Base-by-base conservation (phyloP, 768 basidiomycete species). In the Naganishia antarctica region DNA sequence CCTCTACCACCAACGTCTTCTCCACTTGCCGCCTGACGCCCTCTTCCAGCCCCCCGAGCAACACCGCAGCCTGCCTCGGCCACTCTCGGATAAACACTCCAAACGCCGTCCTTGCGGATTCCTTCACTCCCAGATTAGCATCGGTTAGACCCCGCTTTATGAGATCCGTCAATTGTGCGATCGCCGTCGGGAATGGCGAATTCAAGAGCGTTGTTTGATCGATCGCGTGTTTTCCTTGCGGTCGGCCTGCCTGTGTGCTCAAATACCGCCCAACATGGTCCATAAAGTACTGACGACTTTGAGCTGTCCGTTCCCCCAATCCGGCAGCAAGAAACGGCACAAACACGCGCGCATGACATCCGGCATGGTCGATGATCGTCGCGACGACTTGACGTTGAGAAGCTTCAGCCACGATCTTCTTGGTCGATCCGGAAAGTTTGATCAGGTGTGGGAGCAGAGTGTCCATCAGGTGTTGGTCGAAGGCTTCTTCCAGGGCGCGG, bases 391-490 rank as follows among this genome's bases (percentile, higher is more conserved):
- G n/a, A n/a, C n/a, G 80, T 74, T 97, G 96, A 0, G 93, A 89
- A 65, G 87, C 87, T 62, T 90, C 86, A 4, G 88, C 90, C 25
- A 85, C 84, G 50, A 97, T 86, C 76, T 93, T 94, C 79, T 99
- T 99, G 32, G 93, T 97, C 61, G 89, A 86, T 8, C 85, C 86
- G 29, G 74, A 72, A 89, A 98, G 88, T 67, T 85, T 86, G 44
- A 93, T 81, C 13, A 93, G 82, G 71, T 87, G 83, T n/a, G 83
- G 82, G 64, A 91, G 81, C 3, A 96, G 72, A 1, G 81, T 75
- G 51, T 98, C 96, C 72, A 86, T 87, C 71, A 88, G 84, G 0
- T 86, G n/a, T n/a, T n/a, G 86, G 73, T 98, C 93, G 48, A 97
- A 79, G 16, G 81, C 76, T 11, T 83, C 70, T 47, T 85, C 85